Evolutionary conservation across 225 moss, liverwort and hornwort species (phyloP).

Genomic region (Polytrichum formosum): DNA sequence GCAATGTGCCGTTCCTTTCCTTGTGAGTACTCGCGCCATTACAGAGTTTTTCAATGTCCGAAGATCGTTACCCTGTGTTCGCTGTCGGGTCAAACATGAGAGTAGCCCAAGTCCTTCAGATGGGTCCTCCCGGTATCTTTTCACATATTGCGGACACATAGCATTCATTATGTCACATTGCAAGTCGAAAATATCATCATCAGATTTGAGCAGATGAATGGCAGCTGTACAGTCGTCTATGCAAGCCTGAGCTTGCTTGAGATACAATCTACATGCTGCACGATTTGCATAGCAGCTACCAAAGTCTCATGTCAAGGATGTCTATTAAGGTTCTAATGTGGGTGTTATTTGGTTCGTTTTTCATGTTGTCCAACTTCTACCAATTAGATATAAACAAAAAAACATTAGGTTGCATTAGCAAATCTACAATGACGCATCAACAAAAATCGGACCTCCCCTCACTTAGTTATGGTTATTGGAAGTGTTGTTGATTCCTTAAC

Average conservation of each 20-base stretch:
- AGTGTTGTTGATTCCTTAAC: too few relatives aligned
- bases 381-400: too few relatives aligned
- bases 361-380: too few relatives aligned
- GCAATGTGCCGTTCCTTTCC: conserved; percentile 46
- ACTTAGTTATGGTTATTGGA: too few relatives aligned
- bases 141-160: conserved; percentile 35
- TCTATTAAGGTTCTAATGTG: background rate
- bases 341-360: background rate
- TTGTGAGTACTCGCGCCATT: conserved; percentile 27
- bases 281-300: conserved; percentile 50
- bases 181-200: conserved; percentile 36
- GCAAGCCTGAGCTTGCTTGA: conserved; percentile 42
- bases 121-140: conserved; percentile 31
- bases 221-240: conserved; percentile 48
- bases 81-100: conserved; percentile 40
- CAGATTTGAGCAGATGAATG: conserved; percentile 28
- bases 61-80: conserved; percentile 29
- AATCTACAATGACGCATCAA: too few relatives aligned
- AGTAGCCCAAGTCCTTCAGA: conserved; percentile 43
- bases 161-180: conserved; percentile 42
- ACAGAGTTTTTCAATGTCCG: conserved; percentile 29
- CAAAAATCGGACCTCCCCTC: too few relatives aligned
- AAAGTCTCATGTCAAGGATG: conserved; percentile 19
- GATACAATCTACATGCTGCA: conserved; percentile 48
- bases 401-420: too few relatives aligned